Evolutionary conservation across 768 basidiomycete species (phyloP).

Genomic region (Psilocybe sp.): DNA sequence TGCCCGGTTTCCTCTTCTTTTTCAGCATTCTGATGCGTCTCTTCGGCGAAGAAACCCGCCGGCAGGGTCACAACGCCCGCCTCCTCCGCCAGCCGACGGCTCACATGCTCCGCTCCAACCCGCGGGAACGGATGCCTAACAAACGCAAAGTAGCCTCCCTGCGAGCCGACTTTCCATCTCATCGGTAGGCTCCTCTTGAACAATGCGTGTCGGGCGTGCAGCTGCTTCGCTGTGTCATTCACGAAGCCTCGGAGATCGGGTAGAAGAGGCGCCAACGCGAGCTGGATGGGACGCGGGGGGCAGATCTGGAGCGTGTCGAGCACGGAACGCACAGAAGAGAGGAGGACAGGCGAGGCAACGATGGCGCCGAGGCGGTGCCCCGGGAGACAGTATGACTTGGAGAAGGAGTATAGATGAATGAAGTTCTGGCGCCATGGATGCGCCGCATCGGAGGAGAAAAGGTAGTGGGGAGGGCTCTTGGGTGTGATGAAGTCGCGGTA

Average conservation of each 20-base stretch:
- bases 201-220: constrained; percentile 51
- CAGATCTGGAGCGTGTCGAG: constrained; percentile 83
- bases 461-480: constrained; percentile 49
- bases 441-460: constrained; percentile 47
- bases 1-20: constrained; percentile 12
- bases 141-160: constrained; percentile 79
- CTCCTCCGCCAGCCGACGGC: constrained; percentile 54
- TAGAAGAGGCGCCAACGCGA: constrained; percentile 59
- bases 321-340: constrained; percentile 45
- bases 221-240: constrained; percentile 40
- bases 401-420: constrained; percentile 77
- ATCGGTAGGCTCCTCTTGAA: constrained; percentile 49
- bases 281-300: constrained; percentile 69
- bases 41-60: constrained; percentile 53
- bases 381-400: constrained; percentile 78
- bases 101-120: constrained; percentile 49
- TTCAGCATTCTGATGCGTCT: constrained; percentile 29
- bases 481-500: constrained; percentile 76
- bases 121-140: constrained; percentile 61
- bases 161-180: constrained; percentile 60
- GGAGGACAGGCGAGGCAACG: constrained; percentile 54
- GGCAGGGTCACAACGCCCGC: constrained; percentile 69
- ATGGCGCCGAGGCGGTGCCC: constrained; percentile 79
- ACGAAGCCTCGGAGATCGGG: constrained; percentile 52
- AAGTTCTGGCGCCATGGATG: constrained; percentile 55